These are phyloP conservation scores for Spironucleus salmonicida DNA, from an alignment of 208 protist species.

Conservation along the genomic window DNA sequence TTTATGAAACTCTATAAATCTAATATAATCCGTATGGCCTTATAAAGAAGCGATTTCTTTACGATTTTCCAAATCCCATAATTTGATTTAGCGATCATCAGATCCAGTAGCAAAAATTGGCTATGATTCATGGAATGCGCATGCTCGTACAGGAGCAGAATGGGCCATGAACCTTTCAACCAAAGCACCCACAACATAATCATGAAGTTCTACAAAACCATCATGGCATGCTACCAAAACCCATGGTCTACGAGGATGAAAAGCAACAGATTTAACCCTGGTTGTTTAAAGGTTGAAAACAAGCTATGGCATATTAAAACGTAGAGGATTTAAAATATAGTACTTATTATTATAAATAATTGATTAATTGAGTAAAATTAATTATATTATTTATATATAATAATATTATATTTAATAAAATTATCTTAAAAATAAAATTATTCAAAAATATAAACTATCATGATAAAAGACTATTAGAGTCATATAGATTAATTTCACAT, in stretches of 20 bases:
- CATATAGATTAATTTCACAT: too few species aligned
- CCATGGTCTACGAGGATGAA: slow-evolving; percentile 11
- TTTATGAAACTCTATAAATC: slow-evolving; percentile 33
- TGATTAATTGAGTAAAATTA: too few species aligned
- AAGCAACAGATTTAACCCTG: slow-evolving; percentile 8
- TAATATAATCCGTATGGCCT: slow-evolving; percentile 36
- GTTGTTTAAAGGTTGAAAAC: neutral
- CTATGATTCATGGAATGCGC: slow-evolving; percentile 12
- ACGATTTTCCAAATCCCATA: slow-evolving; percentile 9
- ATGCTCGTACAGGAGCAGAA: neutral
- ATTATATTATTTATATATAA: too few species aligned
- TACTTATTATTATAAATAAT: too few species aligned
- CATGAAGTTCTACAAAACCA: neutral
- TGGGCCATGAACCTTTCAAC: neutral
- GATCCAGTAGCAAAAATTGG: slow-evolving; percentile 27
- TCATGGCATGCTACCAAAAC: neutral
- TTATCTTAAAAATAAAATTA: too few species aligned
- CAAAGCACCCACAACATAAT: neutral
- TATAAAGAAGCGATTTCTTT: neutral
- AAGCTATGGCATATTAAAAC: neutral
- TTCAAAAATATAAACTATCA: too few species aligned
- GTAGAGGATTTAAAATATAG: too few species aligned
- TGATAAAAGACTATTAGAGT: too few species aligned
- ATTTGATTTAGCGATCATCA: slow-evolving; percentile 20
- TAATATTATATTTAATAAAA: too few species aligned